A percentile compares a stretch with the other conserved stretches of the same genome.
Conservation (phyloP, 345 rosid species). For the Excoecaria agallocha region DNA sequence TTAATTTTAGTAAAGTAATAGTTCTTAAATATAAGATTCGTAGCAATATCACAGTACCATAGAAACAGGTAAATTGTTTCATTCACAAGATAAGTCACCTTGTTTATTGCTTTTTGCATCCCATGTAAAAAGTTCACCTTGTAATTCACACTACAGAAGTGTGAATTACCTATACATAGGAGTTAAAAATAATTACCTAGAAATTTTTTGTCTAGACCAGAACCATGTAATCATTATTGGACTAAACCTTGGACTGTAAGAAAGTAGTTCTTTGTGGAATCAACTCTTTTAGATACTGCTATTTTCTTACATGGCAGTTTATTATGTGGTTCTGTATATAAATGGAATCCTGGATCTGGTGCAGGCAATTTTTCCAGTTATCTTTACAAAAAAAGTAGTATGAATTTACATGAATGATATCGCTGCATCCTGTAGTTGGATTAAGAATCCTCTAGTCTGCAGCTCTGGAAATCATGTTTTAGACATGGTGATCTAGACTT, state of each 20-base stretch:
- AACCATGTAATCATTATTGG: too few species aligned
- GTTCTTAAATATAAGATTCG: not conserved
- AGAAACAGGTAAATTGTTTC: not conserved
- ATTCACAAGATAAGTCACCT: not conserved
- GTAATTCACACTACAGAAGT: too few species aligned
- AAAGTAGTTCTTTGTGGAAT: too few species aligned
- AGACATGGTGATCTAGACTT: not conserved
- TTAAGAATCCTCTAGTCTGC: not conserved
- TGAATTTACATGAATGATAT: not conserved
- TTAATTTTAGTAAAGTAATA: not conserved
- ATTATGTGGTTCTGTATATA: not conserved
- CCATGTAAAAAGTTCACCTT: too few species aligned
- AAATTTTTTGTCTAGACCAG: too few species aligned
- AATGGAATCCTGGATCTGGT: not conserved
- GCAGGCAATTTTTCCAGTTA: not conserved
- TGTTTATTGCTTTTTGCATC: not conserved
- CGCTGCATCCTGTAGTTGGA: not conserved
- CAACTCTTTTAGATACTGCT: too few species aligned
- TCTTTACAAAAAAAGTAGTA: not conserved
- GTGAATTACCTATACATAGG: too few species aligned
- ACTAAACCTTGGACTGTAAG: too few species aligned
- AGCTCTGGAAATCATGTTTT: not conserved
- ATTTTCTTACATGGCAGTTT: not conserved
- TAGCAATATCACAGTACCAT: not conserved
- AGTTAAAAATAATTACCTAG: too few species aligned